Percentiles rank a stretch among this genome's conserved stretches.
These are phyloP conservation scores for Pythium folliculosum DNA, from an alignment of 352 stramenopile species.

Conservation along the genomic window DNA sequence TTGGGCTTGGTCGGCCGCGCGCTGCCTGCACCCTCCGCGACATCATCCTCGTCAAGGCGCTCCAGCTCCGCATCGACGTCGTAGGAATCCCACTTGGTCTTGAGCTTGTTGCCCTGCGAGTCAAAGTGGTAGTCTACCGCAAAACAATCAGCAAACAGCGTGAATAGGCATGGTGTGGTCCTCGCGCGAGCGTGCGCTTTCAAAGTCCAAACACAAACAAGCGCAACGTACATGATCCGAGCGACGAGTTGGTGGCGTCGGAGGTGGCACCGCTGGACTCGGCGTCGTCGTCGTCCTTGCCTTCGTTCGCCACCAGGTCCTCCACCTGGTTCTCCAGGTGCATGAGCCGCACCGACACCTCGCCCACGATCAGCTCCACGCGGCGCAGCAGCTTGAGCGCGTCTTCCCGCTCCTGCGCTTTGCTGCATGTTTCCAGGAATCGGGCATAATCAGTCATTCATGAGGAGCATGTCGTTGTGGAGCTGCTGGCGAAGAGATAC, in stretches of 20 bases:
- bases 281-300: constrained; percentile 9
- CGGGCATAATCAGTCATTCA: background rate
- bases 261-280: constrained; percentile 31
- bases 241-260: constrained; percentile 35
- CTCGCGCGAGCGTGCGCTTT: background rate
- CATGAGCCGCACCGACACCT: constrained; percentile 66
- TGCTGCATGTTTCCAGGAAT: constrained; percentile 14
- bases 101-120: constrained; percentile 84
- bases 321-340: constrained; percentile 69
- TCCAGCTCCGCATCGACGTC: constrained; percentile 80
- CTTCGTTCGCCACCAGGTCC: constrained; percentile 54
- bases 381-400: constrained; percentile 69
- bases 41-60: constrained; percentile 59
- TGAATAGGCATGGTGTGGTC: background rate
- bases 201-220: background rate
- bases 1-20: background rate
- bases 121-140: constrained; percentile 83
- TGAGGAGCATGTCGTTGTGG: background rate
- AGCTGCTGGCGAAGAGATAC: constrained; percentile 4
- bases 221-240: constrained; percentile 68
- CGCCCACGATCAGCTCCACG: constrained; percentile 69
- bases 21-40: background rate
- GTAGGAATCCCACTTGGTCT: constrained; percentile 85
- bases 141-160: background rate
- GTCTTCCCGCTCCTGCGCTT: constrained; percentile 41